Conservation (phyloP, 805 yeast species). For the Ogataea populi-albae region DNA sequence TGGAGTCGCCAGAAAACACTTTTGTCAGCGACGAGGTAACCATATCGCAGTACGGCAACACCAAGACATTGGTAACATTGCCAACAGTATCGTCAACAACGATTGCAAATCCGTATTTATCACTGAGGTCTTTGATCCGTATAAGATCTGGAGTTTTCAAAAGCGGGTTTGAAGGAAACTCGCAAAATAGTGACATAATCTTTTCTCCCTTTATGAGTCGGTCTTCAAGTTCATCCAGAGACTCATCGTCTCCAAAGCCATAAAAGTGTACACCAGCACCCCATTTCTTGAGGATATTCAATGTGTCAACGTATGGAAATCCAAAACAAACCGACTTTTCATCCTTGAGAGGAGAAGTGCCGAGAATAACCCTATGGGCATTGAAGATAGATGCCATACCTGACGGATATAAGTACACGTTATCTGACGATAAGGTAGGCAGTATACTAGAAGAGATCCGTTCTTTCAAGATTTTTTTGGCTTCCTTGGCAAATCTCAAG, state of each 20-base stretch:
- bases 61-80: constrained; percentile 79
- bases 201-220: constrained; percentile 60
- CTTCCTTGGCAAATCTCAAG: constrained; percentile 67
- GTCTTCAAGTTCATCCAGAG: constrained; percentile 62
- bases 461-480: constrained; percentile 68
- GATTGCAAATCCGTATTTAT: constrained; percentile 68
- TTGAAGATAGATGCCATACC: constrained; percentile 93
- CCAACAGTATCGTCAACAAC: constrained; percentile 95
- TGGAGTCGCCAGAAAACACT: constrained; percentile 90
- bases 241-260: constrained; percentile 76
- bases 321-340: constrained; percentile 89
- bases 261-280: constrained; percentile 88
- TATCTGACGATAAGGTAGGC: constrained; percentile 37
- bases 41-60: constrained; percentile 79
- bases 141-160: constrained; percentile 77
- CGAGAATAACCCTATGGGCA: constrained; percentile 54
- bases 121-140: constrained; percentile 62
- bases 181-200: constrained; percentile 80
- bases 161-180: constrained; percentile 94
- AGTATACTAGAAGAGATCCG: constrained; percentile 69
- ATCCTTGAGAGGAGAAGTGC: constrained; percentile 19
- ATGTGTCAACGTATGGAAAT: constrained; percentile 92
- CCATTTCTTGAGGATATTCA: constrained; percentile 80
- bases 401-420: constrained; percentile 80
- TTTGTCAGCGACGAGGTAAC: constrained; percentile 86